A percentile compares a stretch with the other conserved stretches of the same genome.
These are phyloP conservation scores for Aspergillus arachidicola DNA, from an alignment of 2,329 filamentous ascomycete genomes.

Conservation along the genomic window DNA sequence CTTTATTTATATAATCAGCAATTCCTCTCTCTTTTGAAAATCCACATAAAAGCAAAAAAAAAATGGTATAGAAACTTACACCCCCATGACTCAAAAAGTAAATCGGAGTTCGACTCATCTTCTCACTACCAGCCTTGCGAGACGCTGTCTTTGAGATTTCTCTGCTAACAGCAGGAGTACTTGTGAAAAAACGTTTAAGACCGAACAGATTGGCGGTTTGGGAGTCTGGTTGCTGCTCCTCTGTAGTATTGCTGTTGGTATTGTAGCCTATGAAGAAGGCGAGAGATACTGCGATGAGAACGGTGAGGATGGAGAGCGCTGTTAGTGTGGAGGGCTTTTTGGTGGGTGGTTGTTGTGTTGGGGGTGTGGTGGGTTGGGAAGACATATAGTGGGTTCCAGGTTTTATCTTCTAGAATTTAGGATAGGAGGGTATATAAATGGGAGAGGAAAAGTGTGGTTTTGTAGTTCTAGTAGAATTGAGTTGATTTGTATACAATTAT, in stretches of 20 bases:
- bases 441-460: background rate
- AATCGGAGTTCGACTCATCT: slow-evolving; percentile 47
- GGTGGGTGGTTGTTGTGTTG: slow-evolving; percentile 1
- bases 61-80: slow-evolving; percentile 27
- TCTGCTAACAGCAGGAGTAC: slow-evolving; percentile 6
- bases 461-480: background rate
- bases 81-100: slow-evolving; percentile 58
- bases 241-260: background rate
- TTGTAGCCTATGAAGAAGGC: slow-evolving; percentile 22
- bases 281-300: slow-evolving; percentile 24
- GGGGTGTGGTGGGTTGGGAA: slow-evolving; percentile 15
- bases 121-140: slow-evolving; percentile 2
- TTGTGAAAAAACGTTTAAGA: slow-evolving; percentile 27
- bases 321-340: slow-evolving; percentile 15
- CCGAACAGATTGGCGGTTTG: slow-evolving; percentile 31
- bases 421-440: background rate
- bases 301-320: slow-evolving; percentile 21
- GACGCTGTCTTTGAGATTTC: background rate
- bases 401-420: background rate
- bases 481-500: slow-evolving; percentile 2
- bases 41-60: background rate
- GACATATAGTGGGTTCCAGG: slow-evolving; percentile 20
- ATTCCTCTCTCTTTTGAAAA: background rate
- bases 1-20: slow-evolving; percentile 20
- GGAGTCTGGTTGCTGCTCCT: slow-evolving; percentile 2